Percentiles rank a stretch among this genome's conserved stretches.
Conservation (phyloP, 305 asterid species). For the Caryopteris hybrid region DNA sequence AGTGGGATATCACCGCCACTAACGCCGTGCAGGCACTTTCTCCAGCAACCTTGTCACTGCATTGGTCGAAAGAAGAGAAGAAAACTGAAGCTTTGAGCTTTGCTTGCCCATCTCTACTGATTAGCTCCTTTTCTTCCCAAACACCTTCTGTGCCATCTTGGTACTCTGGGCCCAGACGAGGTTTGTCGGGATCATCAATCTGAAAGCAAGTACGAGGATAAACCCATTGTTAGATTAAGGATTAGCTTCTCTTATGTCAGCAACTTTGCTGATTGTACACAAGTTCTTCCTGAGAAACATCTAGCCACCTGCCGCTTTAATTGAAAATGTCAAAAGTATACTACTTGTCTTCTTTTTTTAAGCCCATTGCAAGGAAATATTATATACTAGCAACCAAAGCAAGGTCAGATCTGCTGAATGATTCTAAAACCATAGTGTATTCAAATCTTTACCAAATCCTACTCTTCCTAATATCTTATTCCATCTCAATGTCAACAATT, state of each 20-base stretch:
- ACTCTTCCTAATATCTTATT: not conserved
- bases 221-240: not conserved
- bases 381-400: not conserved
- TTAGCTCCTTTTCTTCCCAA: slow-evolving; percentile 57
- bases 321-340: slow-evolving; percentile 1
- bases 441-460: slow-evolving; percentile 14
- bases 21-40: slow-evolving; percentile 68
- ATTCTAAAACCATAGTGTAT: not conserved
- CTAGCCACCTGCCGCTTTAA: not conserved
- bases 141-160: slow-evolving; percentile 19
- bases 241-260: no score
- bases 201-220: slow-evolving; percentile 16
- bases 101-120: slow-evolving; percentile 57
- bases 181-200: slow-evolving; percentile 25
- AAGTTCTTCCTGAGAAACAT: no score
- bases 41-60: slow-evolving; percentile 68
- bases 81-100: slow-evolving; percentile 50
- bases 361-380: not conserved
- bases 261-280: no score
- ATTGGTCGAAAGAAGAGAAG: slow-evolving; percentile 74
- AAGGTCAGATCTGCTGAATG: not conserved
- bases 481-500: slow-evolving; percentile 4
- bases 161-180: slow-evolving; percentile 19
- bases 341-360: not conserved
- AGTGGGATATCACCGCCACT: slow-evolving; percentile 59